Evolutionary conservation across 768 basidiomycete species (phyloP).

Genomic region (Leccinum subgranulosum): DNA sequence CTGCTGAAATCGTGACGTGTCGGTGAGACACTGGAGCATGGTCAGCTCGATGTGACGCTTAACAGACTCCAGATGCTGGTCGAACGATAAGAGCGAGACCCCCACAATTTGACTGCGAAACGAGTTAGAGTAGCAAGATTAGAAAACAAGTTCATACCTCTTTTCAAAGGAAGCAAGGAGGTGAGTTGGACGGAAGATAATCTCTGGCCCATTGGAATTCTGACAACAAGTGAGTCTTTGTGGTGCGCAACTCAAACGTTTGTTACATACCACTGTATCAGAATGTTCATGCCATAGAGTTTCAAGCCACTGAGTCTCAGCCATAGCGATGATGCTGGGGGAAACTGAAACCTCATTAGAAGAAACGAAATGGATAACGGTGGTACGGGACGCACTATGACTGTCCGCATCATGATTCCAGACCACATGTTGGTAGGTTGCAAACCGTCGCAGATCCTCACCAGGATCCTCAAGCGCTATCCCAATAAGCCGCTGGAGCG

Average conservation of each 20-base stretch:
- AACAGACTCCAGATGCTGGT: constrained; percentile 37
- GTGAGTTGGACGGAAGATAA: constrained; percentile 44
- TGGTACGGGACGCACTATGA: constrained; percentile 34
- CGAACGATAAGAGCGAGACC: constrained; percentile 39
- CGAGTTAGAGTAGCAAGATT: neutral
- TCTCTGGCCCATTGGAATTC: constrained; percentile 34
- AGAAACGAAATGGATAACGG: neutral
- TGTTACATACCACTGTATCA: constrained; percentile 7
- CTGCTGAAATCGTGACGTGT: constrained; percentile 40
- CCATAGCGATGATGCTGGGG: constrained; percentile 30
- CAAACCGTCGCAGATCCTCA: constrained; percentile 42
- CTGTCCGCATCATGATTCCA: constrained; percentile 44
- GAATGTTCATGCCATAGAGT: constrained; percentile 41
- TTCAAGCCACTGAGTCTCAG: constrained; percentile 49
- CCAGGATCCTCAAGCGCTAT: constrained; percentile 34
- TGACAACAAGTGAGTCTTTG: constrained; percentile 9
- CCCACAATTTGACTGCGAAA: constrained; percentile 39
- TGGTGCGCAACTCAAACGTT: neutral
- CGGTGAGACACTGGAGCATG: constrained; percentile 38
- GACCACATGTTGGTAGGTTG: constrained; percentile 53
- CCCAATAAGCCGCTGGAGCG: constrained; percentile 38
- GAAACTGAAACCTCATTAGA: constrained; percentile 26
- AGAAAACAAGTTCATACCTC: constrained; percentile 35
- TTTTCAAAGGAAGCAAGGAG: constrained; percentile 36
- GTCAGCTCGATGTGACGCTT: constrained; percentile 37